Percentiles rank a stretch among this genome's conserved stretches.
Evolutionary conservation across 225 moss, liverwort and hornwort genomes (phyloP).

Genomic region (Neckera pumila): DNA sequence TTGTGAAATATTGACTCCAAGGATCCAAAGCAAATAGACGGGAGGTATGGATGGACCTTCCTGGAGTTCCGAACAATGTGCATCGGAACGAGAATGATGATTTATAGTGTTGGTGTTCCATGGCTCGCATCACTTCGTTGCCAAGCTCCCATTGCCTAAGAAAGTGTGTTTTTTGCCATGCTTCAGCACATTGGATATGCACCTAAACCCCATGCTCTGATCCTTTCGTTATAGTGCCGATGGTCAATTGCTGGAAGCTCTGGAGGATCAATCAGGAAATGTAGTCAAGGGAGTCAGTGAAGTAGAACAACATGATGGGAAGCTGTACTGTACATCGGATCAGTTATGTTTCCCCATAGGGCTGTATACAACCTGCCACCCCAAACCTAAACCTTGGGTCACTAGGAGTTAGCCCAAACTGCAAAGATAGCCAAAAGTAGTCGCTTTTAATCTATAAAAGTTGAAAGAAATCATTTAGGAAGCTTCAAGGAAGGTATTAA

Average conservation of each 20-base stretch:
- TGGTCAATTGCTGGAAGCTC: conserved; percentile 3
- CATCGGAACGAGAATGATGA: conserved; percentile 14
- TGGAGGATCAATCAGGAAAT: conserved; percentile 17
- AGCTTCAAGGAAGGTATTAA: background rate
- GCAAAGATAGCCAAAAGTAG: background rate
- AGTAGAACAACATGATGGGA: conserved; percentile 23
- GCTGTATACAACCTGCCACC: background rate
- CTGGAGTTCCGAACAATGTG: conserved; percentile 32
- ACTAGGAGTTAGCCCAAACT: background rate
- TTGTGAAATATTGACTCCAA: conserved; percentile 32
- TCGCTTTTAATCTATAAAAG: background rate
- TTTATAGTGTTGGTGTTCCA: conserved; percentile 3
- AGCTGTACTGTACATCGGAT: background rate
- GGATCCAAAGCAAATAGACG: conserved; percentile 22
- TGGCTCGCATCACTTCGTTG: conserved; percentile 10
- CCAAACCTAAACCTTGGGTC: background rate
- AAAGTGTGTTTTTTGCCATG: background rate
- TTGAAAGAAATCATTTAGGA: background rate
- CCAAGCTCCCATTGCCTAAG: conserved; percentile 16
- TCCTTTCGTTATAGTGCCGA: conserved; percentile 1
- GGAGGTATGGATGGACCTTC: conserved; percentile 32
- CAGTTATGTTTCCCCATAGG: conserved; percentile 5
- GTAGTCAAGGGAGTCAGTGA: conserved; percentile 14
- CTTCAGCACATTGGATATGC: background rate
- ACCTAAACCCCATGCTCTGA: conserved; percentile 17